Evolutionary conservation across 768 basidiomycete species (phyloP), one percentile per base, ranked within the genome.

Genomic region (Phaeotremella skinneri): DNA sequence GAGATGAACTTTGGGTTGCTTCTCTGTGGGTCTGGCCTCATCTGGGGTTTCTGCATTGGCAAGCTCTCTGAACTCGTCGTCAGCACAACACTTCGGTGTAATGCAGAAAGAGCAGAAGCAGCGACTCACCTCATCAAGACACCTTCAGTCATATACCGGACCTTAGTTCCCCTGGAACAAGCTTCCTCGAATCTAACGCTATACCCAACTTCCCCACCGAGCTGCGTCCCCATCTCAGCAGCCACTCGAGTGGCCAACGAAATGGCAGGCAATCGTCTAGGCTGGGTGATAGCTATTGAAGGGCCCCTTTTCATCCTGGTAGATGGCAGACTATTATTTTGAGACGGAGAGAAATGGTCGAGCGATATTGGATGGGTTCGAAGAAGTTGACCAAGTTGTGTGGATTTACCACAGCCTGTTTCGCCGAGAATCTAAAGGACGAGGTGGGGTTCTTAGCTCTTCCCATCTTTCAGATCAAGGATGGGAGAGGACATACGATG

Each of bases 331-430:
- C 42, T 32, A 29, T 20, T 39, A 29, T 11, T 14, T n/a, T 39
- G n/a, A 6, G 41, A 9, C 27, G 58, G 26, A 16, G 52, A 30
- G 49, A 48, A 68, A 59, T 63, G 61, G 31, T 53, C 49, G 0
- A 64, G 52, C 0, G 68, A 67, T 5, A 62, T 47, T 1, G 58
- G 31, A 56, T 76, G 68, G 2, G 64, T 60, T 1, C 66, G 61
- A 2, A 76, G 66, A 5, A 76, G 64, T 56, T 74, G 67, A 4
- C 72, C 72, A 37, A 76, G 59, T 60, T 76, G 75, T 11, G 75
- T 76, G 14, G 73, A 75, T 65, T 76, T 76, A 16, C 75, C 75
- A 45, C 72, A 75, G 41, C 75, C 75, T 37, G 75, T 76, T 49
- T 76, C 75, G 11, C 73, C 75, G 27, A 76, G 55, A 26, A 76